Base-by-base conservation (phyloP, 106 monocot genomes). In the Acanthochlamys bracteata region DNA sequence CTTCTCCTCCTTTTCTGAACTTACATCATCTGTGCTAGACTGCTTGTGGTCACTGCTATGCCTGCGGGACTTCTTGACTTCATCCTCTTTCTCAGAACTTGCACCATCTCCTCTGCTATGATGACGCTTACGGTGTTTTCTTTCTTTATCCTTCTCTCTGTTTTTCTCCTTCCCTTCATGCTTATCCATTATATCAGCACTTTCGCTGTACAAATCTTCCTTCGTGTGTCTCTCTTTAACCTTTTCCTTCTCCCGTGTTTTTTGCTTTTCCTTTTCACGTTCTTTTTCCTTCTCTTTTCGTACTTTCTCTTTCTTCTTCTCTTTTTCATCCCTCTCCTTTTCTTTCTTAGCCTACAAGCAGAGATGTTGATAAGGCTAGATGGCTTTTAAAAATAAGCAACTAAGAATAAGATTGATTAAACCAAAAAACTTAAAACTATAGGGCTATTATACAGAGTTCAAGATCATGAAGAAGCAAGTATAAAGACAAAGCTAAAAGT, bases 1-100 rank as follows among this genome's bases (percentile, higher is more conserved):
- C 63, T 77, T 82, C 60, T 98, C 92, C 65, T 98, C 98, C 63
- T 79, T 98, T 11, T 98, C 98, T 25, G 98, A 92, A 74, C 76
- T 82, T 15, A 59, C 68, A 75, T 98, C 92, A 69, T 92, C 92
- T n/a, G 71, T 20, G 20, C 66, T 76, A 25, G 91, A 98, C 79
- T 83, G 92, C 69, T 80, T 92, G 56, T 64, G 85, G 25, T 92
- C 92, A 57, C 79, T 75, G 67, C 83, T 78, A 73, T 98, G 91
- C 69, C 83, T 82, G 16, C 80, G 75, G 20, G 92, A 79, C 75
- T 76, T 98, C 76, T 89, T 98, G 15, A 81, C 53, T 39, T 87
- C 95, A 25, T 82, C 92, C 63, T 98, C 92, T 60, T 76, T 92
- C 8, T 98, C 98, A 42, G 98, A 92, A 74, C 76, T 82, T 14